A percentile compares a stretch with the other conserved stretches of the same genome.
These are phyloP conservation scores for Fusarium setosum DNA, from an alignment of 2,329 filamentous ascomycete genomes.

Conservation along the genomic window DNA sequence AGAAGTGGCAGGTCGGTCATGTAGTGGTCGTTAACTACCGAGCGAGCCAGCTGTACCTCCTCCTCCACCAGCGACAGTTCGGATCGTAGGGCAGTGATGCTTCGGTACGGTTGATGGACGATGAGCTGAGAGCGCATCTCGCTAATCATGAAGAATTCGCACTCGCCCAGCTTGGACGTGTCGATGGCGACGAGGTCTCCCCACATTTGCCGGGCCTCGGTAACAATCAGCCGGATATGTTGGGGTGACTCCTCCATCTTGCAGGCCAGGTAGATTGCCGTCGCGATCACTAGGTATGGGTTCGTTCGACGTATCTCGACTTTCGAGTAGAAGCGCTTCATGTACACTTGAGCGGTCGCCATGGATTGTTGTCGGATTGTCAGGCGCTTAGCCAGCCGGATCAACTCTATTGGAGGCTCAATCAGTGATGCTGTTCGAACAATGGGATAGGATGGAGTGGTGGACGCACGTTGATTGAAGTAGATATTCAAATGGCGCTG, in stretches of 20 bases:
- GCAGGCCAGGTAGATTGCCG: constrained; percentile 92
- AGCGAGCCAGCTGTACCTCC: constrained; percentile 81
- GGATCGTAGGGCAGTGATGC: constrained; percentile 75
- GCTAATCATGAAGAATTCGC: constrained; percentile 91
- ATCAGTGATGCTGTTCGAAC: constrained; percentile 4
- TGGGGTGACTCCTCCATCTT: constrained; percentile 99
- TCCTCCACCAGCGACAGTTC: constrained; percentile 80
- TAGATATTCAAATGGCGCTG: constrained; percentile 87
- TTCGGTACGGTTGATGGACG: constrained; percentile 90
- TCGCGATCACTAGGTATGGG: constrained; percentile 92
- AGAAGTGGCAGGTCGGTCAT: constrained; percentile 91
- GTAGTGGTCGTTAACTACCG: constrained; percentile 91
- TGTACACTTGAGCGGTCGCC: constrained; percentile 93
- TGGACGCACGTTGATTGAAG: constrained; percentile 84
- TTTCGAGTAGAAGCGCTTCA: constrained; percentile 92
- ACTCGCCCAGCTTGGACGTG: constrained; percentile 88
- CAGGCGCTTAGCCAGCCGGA: constrained; percentile 85
- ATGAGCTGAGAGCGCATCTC: constrained; percentile 93
- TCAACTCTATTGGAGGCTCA: constrained; percentile 71
- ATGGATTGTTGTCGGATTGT: constrained; percentile 90
- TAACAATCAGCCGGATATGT: constrained; percentile 91
- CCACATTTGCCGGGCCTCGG: constrained; percentile 88
- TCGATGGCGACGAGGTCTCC: constrained; percentile 81
- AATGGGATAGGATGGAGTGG: neutral
- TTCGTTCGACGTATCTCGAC: constrained; percentile 94